Evolutionary conservation across 768 basidiomycete species (phyloP), one percentile per base, ranked within the genome.

Genomic region (Gloeopeniophorella convolvens): DNA sequence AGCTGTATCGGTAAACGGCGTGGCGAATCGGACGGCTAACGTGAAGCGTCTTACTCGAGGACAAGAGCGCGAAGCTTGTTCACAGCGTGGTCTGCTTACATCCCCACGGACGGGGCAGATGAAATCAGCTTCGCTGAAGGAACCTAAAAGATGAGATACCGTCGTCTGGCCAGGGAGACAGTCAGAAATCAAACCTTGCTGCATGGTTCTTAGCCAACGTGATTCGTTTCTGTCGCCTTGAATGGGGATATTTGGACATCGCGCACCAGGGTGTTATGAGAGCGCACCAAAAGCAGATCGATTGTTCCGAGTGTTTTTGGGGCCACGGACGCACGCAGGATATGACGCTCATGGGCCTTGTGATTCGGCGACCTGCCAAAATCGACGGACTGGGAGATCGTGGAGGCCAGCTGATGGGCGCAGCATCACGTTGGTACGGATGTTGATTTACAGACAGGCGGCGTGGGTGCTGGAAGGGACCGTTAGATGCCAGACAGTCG

Each of bases 391-490:
- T 37, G 30, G n/a, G 34, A 48, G 24, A 32, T 39, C 36, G 33
- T 21, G 46, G 48, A 53, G 46, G 23, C 42, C 43, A 48, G 46
- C 42, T 54, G 52, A 54, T 44, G 52, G 52, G 52, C 52, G 52
- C 52, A 54, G 30, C 41, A 3, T 48, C 51, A 53, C 23, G 34
- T 53, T 48, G 42, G 24, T 31, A 20, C 42, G 47, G 46, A 24
- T 37, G 37, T 52, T 30, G 45, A 52, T 33, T 41, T 11, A 13
- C 16, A 27, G 31, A 47, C 30, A 20, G 24, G 51, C 41, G 35
- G 45, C 51, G 51, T 43, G 51, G 33, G 46, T 48, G 40, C 45
- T 11, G 40, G 13, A 42, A 26, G 31, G 41, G 36, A 37, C 42
- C 34, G 35, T 33, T 42, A 37, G 42, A 23, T 30, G 4, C 11